Evolutionary conservation across 495 filamentous ascomycete genomes (phyloP).

Genomic region (Tuber melanosporum): DNA sequence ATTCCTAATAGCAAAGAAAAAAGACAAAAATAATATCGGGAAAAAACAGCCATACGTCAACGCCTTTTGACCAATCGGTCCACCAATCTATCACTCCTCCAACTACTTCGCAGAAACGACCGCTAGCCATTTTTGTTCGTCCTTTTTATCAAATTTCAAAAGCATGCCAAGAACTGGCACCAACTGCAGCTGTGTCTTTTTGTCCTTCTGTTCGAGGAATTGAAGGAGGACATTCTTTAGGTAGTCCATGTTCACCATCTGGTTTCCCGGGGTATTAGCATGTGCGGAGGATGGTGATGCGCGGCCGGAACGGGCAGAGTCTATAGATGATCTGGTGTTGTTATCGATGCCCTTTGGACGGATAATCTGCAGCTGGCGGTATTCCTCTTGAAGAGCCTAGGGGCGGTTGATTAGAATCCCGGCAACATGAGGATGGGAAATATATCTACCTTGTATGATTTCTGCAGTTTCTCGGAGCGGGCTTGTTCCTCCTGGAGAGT

Average conservation of each 20-base stretch:
- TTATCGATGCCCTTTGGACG: slow-evolving; percentile 34
- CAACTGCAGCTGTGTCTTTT: slow-evolving; percentile 79
- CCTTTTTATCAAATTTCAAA: slow-evolving; percentile 82
- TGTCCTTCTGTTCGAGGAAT: slow-evolving; percentile 91
- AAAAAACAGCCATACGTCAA: background rate
- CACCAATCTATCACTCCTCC: background rate
- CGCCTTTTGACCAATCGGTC: slow-evolving; percentile 14
- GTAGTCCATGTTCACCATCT: slow-evolving; percentile 62
- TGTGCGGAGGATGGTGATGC: slow-evolving; percentile 45
- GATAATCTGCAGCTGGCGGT: slow-evolving; percentile 36
- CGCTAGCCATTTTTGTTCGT: slow-evolving; percentile 84
- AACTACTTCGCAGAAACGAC: slow-evolving; percentile 54
- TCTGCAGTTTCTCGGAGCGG: slow-evolving; percentile 71
- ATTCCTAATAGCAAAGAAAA: background rate
- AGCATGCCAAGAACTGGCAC: slow-evolving; percentile 87
- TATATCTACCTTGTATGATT: slow-evolving; percentile 55
- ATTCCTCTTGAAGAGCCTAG: slow-evolving; percentile 40
- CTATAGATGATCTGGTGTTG: slow-evolving; percentile 48
- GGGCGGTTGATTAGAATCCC: background rate
- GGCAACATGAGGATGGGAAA: background rate
- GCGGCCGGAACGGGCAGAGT: slow-evolving; percentile 52
- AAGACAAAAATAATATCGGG: slow-evolving; percentile 25
- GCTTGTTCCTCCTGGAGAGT: slow-evolving; percentile 68
- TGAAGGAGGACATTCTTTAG: slow-evolving; percentile 92
- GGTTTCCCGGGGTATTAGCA: slow-evolving; percentile 47